Evolutionary conservation across 176 grass and related monocot species (phyloP).

Genomic region (Hordeum marinum): DNA sequence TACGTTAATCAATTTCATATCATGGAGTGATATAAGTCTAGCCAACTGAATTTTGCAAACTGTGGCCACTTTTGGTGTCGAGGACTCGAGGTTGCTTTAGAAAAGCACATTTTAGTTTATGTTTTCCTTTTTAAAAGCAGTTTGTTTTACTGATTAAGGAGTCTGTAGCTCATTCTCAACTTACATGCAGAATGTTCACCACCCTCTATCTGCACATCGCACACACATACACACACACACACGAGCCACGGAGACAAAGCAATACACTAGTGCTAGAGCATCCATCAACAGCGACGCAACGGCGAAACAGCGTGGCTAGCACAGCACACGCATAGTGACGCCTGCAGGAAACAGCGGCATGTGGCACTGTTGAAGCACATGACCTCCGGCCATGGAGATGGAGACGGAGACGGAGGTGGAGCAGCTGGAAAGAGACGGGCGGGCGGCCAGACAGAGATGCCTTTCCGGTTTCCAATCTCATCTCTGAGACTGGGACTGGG

Average conservation of each 20-base stretch:
- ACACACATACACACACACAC: neutral
- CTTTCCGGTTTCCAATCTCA: constrained; percentile 26
- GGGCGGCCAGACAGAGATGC: neutral
- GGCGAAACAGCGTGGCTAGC: neutral
- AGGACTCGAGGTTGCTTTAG: no score
- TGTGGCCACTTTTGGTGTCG: no score
- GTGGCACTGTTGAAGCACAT: constrained; percentile 47
- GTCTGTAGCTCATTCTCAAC: no score
- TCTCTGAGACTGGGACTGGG: neutral
- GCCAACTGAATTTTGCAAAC: no score
- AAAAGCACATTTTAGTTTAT: no score
- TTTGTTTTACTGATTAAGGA: no score
- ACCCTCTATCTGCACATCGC: neutral
- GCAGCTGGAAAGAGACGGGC: constrained; percentile 24
- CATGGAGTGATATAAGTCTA: no score
- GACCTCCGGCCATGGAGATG: neutral
- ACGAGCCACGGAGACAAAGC: neutral
- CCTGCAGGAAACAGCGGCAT: constrained; percentile 23
- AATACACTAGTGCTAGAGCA: neutral
- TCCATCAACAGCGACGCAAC: neutral
- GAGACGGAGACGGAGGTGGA: neutral
- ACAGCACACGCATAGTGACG: neutral
- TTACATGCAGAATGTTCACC: neutral
- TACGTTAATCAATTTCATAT: no score
- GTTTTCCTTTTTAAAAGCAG: no score